Conservation (phyloP, 108 stramenopile genomes). For the Cyclostephanos invisitatus region DNA sequence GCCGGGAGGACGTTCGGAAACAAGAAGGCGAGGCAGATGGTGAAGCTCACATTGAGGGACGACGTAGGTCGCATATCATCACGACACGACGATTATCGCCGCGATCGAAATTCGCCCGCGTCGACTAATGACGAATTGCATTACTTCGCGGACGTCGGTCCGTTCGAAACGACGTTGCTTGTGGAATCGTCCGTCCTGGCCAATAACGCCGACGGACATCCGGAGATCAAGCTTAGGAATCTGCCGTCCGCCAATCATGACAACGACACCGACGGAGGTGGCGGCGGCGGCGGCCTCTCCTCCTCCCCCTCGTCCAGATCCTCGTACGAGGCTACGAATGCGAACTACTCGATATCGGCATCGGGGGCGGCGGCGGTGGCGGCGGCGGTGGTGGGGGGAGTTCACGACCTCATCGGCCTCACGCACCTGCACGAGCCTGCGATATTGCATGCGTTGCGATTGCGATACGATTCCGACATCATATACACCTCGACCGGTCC, state of each 20-base stretch:
- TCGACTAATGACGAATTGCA: slow-evolving; percentile 20
- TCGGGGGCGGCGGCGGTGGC: too few species aligned
- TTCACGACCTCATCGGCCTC: slow-evolving; percentile 80
- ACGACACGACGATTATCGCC: too few species aligned
- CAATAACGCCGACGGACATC: slow-evolving; percentile 60
- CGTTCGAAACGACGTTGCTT: slow-evolving; percentile 56
- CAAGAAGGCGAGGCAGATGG: slow-evolving; percentile 26
- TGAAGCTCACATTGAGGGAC: slow-evolving; percentile 59
- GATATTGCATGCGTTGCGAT: slow-evolving; percentile 77
- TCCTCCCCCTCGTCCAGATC: slow-evolving; percentile 40
- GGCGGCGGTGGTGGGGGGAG: slow-evolving; percentile 2
- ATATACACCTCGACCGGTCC: slow-evolving; percentile 94
- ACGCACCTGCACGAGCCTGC: slow-evolving; percentile 87
- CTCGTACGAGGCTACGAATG: too few species aligned
- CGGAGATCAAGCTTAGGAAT: slow-evolving; percentile 81
- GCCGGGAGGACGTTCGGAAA: not conserved
- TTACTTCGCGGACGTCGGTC: slow-evolving; percentile 56
- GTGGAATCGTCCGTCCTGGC: slow-evolving; percentile 75
- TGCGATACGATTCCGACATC: slow-evolving; percentile 77
- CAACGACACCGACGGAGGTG: slow-evolving; percentile 52
- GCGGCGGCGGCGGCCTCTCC: slow-evolving; percentile 60
- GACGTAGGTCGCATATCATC: slow-evolving; percentile 45
- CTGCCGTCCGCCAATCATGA: too few species aligned
- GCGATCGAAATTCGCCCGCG: too few species aligned
- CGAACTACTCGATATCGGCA: too few species aligned